phyloP scores from a whole-genome alignment of 345 rosid species.

The thale cress (Arabidopsis thaliana) region TAIR10.1 NC_003071.7:18099001-18099500 shows the following conservation, averaged over 20 bases:
- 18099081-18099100: constrained; percentile 11
- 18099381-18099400: neutral
- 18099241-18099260: neutral
- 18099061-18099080: constrained; percentile 36
- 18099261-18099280: constrained; percentile 2
- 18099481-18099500: constrained; percentile 48
- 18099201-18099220: constrained; percentile 39
- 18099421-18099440: constrained; percentile 64
- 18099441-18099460: constrained; percentile 53
- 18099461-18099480: constrained; percentile 50
- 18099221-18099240: constrained; percentile 20
- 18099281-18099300: constrained; percentile 13
- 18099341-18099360: neutral
- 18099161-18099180: neutral
- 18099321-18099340: neutral
- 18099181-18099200: constrained; percentile 25
- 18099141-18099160: neutral
- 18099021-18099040: constrained; percentile 41
- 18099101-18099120: neutral
- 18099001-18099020: neutral
- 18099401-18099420: neutral
- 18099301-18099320: neutral
- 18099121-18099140: constrained; percentile 11
- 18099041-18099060: constrained; percentile 42
- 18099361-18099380: neutral